These are phyloP conservation scores for Globisporangium viniferum DNA, from an alignment of 352 stramenopile genomes.

Conservation along the genomic window DNA sequence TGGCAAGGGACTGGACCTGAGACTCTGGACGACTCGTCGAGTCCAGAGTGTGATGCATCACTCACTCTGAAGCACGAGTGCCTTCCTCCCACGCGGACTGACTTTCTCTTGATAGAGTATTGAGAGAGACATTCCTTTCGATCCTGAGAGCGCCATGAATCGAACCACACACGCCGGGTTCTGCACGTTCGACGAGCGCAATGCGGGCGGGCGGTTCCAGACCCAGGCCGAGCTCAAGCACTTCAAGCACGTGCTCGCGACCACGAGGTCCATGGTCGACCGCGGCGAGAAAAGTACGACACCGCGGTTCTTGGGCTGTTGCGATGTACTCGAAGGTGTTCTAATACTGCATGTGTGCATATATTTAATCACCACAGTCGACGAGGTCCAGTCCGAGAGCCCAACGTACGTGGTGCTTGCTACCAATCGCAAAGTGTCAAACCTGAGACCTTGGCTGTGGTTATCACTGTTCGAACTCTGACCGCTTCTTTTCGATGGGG, in stretches of 20 bases:
- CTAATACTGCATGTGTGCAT: too few species aligned
- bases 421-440: too few species aligned
- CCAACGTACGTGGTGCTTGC: constrained; percentile 33
- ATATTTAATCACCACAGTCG: constrained; percentile 15
- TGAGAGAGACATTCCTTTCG: not conserved
- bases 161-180: constrained; percentile 61
- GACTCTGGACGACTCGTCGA: not conserved
- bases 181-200: constrained; percentile 76
- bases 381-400: constrained; percentile 39
- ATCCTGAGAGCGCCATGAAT: constrained; percentile 34
- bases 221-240: constrained; percentile 70
- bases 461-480: not conserved
- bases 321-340: too few species aligned
- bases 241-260: constrained; percentile 69
- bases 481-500: too few species aligned
- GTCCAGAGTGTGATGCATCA: not conserved
- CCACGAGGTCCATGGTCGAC: constrained; percentile 48
- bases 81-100: not conserved
- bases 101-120: not conserved
- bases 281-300: constrained; percentile 46
- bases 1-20: not conserved
- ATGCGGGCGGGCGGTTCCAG: constrained; percentile 68
- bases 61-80: not conserved
- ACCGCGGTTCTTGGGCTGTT: too few species aligned
- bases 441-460: too few species aligned